A percentile compares a stretch with the other conserved stretches of the same genome.
phyloP scores from a whole-genome alignment of 2,329 filamentous ascomycete species.

The Nemania sp. region DNA sequence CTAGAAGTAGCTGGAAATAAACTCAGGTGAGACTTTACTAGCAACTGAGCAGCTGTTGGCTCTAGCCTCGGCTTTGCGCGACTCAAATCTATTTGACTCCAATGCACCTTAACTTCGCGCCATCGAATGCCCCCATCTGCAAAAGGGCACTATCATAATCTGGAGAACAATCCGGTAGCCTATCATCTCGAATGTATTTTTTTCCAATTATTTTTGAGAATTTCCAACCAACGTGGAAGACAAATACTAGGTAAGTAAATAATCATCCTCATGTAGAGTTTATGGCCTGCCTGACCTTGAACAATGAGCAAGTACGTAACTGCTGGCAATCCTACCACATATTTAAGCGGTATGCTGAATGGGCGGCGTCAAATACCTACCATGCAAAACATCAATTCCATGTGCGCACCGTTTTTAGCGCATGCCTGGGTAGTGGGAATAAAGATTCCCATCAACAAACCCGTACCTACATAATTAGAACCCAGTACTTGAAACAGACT shows the following conservation, averaged over 20 bases:
- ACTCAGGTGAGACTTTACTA: background rate
- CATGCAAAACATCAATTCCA: too few relatives aligned
- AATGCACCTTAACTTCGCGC: constrained; percentile 13
- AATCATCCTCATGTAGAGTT: background rate
- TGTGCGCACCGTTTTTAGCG: too few relatives aligned
- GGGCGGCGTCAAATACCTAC: too few relatives aligned
- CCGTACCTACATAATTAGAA: too few relatives aligned
- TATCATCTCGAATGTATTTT: background rate
- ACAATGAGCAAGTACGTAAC: too few relatives aligned
- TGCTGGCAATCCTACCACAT: too few relatives aligned
- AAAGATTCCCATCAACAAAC: too few relatives aligned
- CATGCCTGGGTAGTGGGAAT: too few relatives aligned
- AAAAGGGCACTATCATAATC: background rate
- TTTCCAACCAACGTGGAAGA: background rate
- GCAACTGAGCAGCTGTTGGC: constrained; percentile 22
- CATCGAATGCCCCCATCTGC: constrained; percentile 1
- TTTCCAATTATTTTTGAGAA: background rate
- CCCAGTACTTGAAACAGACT: background rate
- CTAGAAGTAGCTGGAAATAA: constrained; percentile 14
- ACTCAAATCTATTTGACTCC: constrained; percentile 24
- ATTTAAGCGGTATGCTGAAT: too few relatives aligned
- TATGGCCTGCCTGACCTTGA: too few relatives aligned
- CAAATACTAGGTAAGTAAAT: background rate
- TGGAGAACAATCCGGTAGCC: background rate
- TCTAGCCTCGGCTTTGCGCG: constrained; percentile 21